Evolutionary conservation across 345 rosid species (phyloP), one percentile per base, ranked within the genome.

Genomic region (Eucalyptus victrix): DNA sequence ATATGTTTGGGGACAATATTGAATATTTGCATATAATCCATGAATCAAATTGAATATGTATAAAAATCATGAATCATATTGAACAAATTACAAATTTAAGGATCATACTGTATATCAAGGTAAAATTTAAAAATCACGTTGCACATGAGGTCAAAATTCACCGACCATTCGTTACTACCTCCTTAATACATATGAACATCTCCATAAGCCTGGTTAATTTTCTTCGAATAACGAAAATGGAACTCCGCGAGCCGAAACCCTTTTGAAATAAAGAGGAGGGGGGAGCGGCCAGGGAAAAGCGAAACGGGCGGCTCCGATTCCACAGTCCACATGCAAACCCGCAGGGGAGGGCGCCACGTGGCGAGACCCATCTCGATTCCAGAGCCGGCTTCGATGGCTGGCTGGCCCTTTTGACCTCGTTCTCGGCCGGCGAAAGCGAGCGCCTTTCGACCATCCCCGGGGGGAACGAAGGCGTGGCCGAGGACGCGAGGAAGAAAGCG

Each of bases 21-120:
- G 16, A 62, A 62, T 2, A 62, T 60, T 60, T 60, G 2, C 16
- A n/a, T 65, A 15, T 65, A 65, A 15, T n/a, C 3, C 0, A 15
- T 14, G 5, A 0, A 65, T 0, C 3, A n/a, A 65, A 7, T 65
- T n/a, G 6, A 8, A 65, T 1, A n/a, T 65, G 1, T n/a, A 65
- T 3, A 16, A 7, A n/a, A n/a, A 34, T 16, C 3, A 15, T 1
- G 0, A 5, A 65, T 8, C 3, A 15, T 1, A n/a, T 7, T n/a
- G 4, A n/a, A 65, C 0, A 65, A 8, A n/a, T 65, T n/a, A 65
- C 0, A 16, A 65, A n/a, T 65, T 65, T 15, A n/a, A 0, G 0
- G 0, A n/a, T 4, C 40, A n/a, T 17, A 15, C 1, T 65, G 0
- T 1, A 4, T 15, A 15, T 62, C 0, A 1, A 0, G 32, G 0